These are phyloP conservation scores for Elaeis oleifera DNA, from an alignment of 202 grass and related monocot species.

Conservation along the genomic window DNA sequence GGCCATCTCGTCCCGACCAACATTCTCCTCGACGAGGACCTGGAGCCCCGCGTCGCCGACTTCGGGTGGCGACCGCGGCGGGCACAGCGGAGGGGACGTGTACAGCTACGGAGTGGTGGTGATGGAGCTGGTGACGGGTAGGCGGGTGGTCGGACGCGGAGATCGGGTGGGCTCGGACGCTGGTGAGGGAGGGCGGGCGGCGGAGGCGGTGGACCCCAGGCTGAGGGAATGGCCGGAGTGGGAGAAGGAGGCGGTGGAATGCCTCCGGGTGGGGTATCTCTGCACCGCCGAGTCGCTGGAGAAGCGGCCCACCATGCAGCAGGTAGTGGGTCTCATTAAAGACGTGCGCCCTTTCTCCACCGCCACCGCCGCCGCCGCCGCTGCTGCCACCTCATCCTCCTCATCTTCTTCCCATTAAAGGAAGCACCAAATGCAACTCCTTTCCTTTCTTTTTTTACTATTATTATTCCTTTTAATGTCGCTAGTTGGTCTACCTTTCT, in stretches of 20 bases:
- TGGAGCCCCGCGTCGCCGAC: constrained; percentile 69
- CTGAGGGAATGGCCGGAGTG: constrained; percentile 14
- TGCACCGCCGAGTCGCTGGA: constrained; percentile 71
- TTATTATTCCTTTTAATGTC: too few relatives aligned
- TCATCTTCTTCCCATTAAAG: not conserved
- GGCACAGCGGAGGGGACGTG: constrained; percentile 50
- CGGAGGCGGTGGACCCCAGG: constrained; percentile 55
- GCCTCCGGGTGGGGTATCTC: constrained; percentile 61
- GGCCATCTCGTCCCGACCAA: constrained; percentile 67
- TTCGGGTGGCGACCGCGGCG: constrained; percentile 2
- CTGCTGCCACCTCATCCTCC: not conserved
- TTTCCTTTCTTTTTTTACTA: too few relatives aligned
- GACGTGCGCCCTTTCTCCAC: constrained; percentile 30
- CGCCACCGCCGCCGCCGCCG: not conserved
- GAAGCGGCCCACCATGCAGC: constrained; percentile 90
- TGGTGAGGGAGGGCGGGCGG: constrained; percentile 45
- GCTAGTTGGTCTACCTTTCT: too few relatives aligned
- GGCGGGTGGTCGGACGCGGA: constrained; percentile 52
- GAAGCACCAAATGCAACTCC: too few relatives aligned
- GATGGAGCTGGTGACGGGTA: constrained; percentile 78
- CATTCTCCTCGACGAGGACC: constrained; percentile 61
- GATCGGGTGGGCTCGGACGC: constrained; percentile 42
- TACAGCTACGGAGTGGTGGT: constrained; percentile 60
- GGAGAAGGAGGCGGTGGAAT: constrained; percentile 66
- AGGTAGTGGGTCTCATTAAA: constrained; percentile 84